Base-by-base conservation (phyloP, 2,329 filamentous ascomycete genomes). In the Colletotrichum liaoningense region DNA sequence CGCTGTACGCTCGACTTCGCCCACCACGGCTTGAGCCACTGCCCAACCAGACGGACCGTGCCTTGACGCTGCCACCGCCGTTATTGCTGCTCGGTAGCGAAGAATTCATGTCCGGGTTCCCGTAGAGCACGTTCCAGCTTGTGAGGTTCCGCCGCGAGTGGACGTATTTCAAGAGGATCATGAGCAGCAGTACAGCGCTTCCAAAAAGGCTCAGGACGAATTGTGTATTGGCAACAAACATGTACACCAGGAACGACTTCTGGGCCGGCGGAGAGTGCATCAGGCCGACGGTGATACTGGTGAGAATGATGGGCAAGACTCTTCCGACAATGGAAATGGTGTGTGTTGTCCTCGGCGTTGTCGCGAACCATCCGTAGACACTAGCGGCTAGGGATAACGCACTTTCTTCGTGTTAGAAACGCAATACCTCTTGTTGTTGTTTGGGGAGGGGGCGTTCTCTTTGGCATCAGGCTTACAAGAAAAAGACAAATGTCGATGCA, bases 121-220 rank as follows among this genome's bases (percentile, higher is more conserved):
- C 80, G 72, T 80, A 83, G 22, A 63, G 78, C 33, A 79, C 79
- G 55, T 79, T 79, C 80, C 80, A 83, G 0, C 76, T 75, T 5
- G 76, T 64, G 11, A 80, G 75, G 5, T 83, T 77, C 12, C 80
- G 75, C 16, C 82, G 79, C 6, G 83, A 81, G 64, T 79, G 79
- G 16, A 87, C 74, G 65, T 87, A 86, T 77, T 81, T 83, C 56
- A 77, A 78, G 2, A 86, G 76, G 42, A 85, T 85, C 38, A 82
- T 78, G 5, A 84, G 56, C 16, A 86, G 79, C 4, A 85, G 76
- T 5, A 84, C 46, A 6, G 77, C 79, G 16, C 84, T 84, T 11
- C 79, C 70, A 1, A 73, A 9, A 0, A 73, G 71, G n/a, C 71
- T 71, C 6, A 73, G 71, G 11, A 73, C 71, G 30, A 71, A 73